These are phyloP conservation scores for Lactifluus rugatus DNA, from an alignment of 768 basidiomycete species.

Conservation along the genomic window DNA sequence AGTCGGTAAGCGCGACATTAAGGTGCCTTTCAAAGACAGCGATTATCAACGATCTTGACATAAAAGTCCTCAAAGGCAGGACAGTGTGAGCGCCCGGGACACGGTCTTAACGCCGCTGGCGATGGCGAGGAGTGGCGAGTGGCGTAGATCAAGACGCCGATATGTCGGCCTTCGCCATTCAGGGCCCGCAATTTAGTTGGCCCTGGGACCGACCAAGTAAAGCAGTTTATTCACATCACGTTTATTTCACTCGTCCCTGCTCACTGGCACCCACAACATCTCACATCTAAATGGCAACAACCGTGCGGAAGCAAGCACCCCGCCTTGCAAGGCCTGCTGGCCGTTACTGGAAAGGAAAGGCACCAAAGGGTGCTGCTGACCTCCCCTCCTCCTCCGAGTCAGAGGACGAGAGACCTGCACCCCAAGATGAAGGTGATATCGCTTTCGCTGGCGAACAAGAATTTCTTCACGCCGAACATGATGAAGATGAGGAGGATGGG, in stretches of 20 bases:
- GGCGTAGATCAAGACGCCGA: not conserved
- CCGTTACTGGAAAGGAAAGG: slow-evolving; percentile 88
- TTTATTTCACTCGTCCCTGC: not conserved
- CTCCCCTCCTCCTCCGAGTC: slow-evolving; percentile 50
- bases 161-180: not conserved
- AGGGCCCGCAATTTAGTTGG: too few relatives aligned
- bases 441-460: slow-evolving; percentile 51
- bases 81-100: not conserved
- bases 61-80: not conserved
- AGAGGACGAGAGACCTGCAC: slow-evolving; percentile 27
- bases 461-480: slow-evolving; percentile 34
- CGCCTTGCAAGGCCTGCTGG: slow-evolving; percentile 72
- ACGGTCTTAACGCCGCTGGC: not conserved
- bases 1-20: not conserved
- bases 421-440: slow-evolving; percentile 43
- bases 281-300: slow-evolving; percentile 15
- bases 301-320: slow-evolving; percentile 55
- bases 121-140: not conserved
- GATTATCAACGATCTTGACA: not conserved
- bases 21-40: not conserved
- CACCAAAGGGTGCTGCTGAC: slow-evolving; percentile 61
- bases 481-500: slow-evolving; percentile 37
- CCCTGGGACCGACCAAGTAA: not conserved
- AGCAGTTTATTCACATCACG: not conserved
- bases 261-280: not conserved